Conservation (phyloP, 139 green algal species). For the Spirogloea muscicola region DNA sequence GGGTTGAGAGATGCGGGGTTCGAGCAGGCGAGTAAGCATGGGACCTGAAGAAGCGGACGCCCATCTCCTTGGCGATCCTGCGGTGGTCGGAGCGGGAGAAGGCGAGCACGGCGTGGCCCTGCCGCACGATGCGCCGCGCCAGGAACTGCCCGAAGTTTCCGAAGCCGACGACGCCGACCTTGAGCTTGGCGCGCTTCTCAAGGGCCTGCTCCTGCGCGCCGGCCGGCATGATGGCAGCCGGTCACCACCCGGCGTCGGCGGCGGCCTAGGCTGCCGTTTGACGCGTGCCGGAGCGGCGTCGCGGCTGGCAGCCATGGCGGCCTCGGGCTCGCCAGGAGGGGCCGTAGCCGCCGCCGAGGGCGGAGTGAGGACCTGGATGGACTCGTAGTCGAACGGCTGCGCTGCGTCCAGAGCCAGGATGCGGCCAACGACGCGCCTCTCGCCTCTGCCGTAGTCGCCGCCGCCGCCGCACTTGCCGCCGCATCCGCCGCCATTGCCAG, state of each 20-base stretch:
- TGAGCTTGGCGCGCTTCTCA: constrained; percentile 58
- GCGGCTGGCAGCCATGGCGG: no score
- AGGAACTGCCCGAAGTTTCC: constrained; percentile 99
- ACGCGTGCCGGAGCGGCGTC: constrained; percentile 4
- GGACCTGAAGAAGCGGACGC: constrained; percentile 77
- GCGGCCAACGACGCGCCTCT: no score
- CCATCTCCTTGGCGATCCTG: constrained; percentile 64
- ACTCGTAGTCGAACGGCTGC: constrained; percentile 81
- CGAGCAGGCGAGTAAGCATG: no score
- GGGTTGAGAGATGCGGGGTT: no score
- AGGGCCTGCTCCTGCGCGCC: constrained; percentile 40
- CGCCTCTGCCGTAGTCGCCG: no score
- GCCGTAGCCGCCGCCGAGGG: no score
- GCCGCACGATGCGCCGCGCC: constrained; percentile 71
- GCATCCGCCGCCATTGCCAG: no score
- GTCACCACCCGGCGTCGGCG: background rate
- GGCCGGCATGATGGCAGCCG: no score
- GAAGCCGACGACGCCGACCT: constrained; percentile 94
- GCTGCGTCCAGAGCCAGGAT: constrained; percentile 71
- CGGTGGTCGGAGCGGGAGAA: constrained; percentile 78
- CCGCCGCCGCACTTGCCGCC: no score
- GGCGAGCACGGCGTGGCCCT: constrained; percentile 81
- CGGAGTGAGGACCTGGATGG: constrained; percentile 46
- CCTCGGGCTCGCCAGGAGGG: no score
- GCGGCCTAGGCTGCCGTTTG: background rate